Conservation (phyloP, 148 eudicot genomes). For the Rhododendron kiyosumense region DNA sequence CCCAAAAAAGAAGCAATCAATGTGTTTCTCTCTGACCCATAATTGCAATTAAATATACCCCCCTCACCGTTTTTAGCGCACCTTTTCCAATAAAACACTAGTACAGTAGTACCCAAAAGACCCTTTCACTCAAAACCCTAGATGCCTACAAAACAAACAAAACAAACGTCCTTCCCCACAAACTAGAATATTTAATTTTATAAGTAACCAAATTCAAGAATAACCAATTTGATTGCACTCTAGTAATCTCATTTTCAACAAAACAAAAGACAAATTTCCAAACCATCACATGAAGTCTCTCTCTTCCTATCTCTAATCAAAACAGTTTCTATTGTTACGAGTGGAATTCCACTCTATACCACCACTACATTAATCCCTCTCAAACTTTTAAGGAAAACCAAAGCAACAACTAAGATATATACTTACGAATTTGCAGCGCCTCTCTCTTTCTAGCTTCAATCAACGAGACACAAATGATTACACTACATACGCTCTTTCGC, state of each 20-base stretch:
- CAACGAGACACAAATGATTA: neutral
- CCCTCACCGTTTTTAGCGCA: neutral
- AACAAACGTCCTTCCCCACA: neutral
- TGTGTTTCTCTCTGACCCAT: neutral
- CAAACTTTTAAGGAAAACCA: neutral
- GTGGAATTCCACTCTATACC: neutral
- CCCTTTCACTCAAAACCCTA: neutral
- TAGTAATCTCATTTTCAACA: neutral
- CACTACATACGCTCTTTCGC: neutral
- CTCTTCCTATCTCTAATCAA: neutral
- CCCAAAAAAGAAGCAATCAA: neutral
- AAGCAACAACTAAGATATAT: neutral
- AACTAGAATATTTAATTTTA: neutral
- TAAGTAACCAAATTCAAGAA: neutral
- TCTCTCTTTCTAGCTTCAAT: neutral
- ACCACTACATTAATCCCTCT: neutral
- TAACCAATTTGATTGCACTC: neutral
- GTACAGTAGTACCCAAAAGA: neutral
- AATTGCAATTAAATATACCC: neutral
- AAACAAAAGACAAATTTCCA: neutral
- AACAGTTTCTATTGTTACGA: neutral
- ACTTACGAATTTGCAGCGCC: neutral
- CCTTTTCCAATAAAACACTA: neutral
- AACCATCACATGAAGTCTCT: neutral
- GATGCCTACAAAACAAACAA: neutral